Base-by-base conservation (phyloP, 225 moss, liverwort and hornwort genomes). In the Anthoceros angustus region DNA sequence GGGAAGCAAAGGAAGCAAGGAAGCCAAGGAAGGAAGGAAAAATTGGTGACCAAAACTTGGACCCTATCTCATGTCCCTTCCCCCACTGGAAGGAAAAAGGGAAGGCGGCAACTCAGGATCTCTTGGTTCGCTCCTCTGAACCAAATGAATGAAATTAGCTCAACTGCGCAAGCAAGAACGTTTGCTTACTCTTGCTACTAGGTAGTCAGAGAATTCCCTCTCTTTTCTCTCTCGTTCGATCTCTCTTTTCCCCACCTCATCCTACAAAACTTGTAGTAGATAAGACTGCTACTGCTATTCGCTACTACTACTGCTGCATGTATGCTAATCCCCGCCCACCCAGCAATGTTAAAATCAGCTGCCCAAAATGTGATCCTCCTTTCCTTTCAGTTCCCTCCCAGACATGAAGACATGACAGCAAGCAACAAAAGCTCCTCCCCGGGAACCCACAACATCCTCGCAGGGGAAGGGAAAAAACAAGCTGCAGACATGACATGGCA, bases 231-330 rank as follows among this genome's bases (percentile, higher is more conserved):
- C n/a, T n/a, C n/a, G n/a, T n/a, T n/a, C n/a, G n/a, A n/a, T n/a
- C n/a, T n/a, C n/a, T n/a, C n/a, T n/a, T n/a, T n/a, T n/a, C 49
- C 49, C 20, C 49, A 14, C 15, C 5, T 8, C 16, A 50, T 50
- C 49, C 49, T 50, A 50, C 49, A 50, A 50, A 50, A 50, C 49
- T 50, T 50, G 49, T 50, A 50, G 49, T n/a, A n/a, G n/a, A 50
- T 50, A 14, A 50, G 49, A 7, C 49, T 8, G 49, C 14, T 20
- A 16, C 10, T 50, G 20, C n/a, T n/a, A n/a, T n/a, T n/a, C n/a
- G n/a, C n/a, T n/a, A n/a, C n/a, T n/a, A n/a, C n/a, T n/a, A n/a
- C n/a, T n/a, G n/a, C n/a, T n/a, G n/a, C n/a, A n/a, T n/a, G n/a
- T 50, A 50, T 14, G 49, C 20, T 50, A 50, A 14, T 20, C 49